A percentile compares a stretch with the other conserved stretches of the same genome.
Evolutionary conservation across 345 rosid genomes (phyloP).

Genomic region (Brassica juncea): DNA sequence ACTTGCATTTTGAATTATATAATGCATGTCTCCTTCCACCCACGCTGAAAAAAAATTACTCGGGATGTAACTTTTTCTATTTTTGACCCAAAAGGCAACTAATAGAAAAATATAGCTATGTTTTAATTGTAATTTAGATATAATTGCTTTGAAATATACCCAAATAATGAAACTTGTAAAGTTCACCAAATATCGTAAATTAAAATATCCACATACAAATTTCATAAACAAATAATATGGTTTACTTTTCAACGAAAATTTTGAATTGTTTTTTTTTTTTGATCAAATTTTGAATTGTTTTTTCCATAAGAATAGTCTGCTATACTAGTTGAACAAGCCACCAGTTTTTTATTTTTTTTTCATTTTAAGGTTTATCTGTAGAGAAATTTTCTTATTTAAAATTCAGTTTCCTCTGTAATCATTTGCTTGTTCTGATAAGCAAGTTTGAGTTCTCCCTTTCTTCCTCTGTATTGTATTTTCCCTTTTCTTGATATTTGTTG

Average conservation of each 20-base stretch:
- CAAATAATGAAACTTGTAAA: not conserved
- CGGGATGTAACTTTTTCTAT: too few relatives aligned
- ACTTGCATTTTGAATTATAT: not conserved
- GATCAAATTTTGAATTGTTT: not conserved
- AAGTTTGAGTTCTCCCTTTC: conserved; percentile 14
- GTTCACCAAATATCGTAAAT: not conserved
- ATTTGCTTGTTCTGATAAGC: conserved; percentile 31
- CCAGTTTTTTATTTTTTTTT: not conserved
- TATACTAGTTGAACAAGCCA: not conserved
- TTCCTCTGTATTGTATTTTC: not conserved
- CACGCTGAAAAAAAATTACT: too few relatives aligned
- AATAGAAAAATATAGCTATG: not conserved
- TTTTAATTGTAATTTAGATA: not conserved
- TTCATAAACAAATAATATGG: not conserved
- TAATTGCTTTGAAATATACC: not conserved
- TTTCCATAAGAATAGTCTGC: not conserved
- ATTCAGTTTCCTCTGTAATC: conserved; percentile 2
- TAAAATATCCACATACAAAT: not conserved
- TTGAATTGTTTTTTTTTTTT: not conserved
- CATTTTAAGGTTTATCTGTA: not conserved
- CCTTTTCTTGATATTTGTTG: not conserved
- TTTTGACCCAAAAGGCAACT: too few relatives aligned
- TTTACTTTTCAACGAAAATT: conserved; percentile 5
- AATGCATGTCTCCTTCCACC: too few relatives aligned
- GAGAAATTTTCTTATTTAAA: not conserved